Percentiles rank a stretch among this genome's conserved stretches.
These are phyloP conservation scores for Syncephalastrum contaminatum DNA, from an alignment of 371 early-diverging fungal genomes.

Conservation along the genomic window DNA sequence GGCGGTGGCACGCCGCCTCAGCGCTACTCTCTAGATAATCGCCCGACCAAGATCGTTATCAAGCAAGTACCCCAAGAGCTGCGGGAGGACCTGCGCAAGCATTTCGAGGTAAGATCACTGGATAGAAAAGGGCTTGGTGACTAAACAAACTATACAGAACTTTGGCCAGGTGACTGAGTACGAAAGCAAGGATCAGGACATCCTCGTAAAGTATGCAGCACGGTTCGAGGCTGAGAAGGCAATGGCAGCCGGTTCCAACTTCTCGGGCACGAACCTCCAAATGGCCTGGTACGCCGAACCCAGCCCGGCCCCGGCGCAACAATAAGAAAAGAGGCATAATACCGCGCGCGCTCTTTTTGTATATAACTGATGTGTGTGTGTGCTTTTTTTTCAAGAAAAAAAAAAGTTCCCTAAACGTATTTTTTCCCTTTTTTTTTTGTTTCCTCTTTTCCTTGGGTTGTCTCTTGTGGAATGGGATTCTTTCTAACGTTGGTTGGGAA, in stretches of 20 bases:
- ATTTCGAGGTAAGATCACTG: conserved; percentile 56
- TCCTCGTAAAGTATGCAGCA: conserved; percentile 31
- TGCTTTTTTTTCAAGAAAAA: too few species aligned
- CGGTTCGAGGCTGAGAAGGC: conserved; percentile 49
- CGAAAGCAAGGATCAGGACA: conserved; percentile 27
- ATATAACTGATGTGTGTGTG: not conserved
- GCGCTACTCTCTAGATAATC: conserved; percentile 56
- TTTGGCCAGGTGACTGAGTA: conserved; percentile 50
- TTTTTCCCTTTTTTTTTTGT: too few species aligned
- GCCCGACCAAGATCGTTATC: conserved; percentile 64
- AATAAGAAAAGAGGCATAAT: conserved; percentile 3
- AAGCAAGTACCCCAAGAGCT: conserved; percentile 48
- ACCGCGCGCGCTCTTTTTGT: not conserved
- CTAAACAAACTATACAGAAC: conserved; percentile 30
- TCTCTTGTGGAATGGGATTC: too few species aligned
- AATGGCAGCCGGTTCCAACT: conserved; percentile 15
- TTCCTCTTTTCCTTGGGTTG: too few species aligned
- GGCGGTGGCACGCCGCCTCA: conserved; percentile 48
- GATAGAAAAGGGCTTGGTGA: not conserved
- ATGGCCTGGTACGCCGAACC: conserved; percentile 18
- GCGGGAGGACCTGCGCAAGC: conserved; percentile 51
- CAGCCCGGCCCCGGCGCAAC: not conserved
- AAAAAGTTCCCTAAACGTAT: too few species aligned
- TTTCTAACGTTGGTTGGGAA: too few species aligned
- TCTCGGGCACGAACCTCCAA: conserved; percentile 9